phyloP scores from a whole-genome alignment of 176 grass and related monocot genomes.

The Oryza glumipatula region DNA sequence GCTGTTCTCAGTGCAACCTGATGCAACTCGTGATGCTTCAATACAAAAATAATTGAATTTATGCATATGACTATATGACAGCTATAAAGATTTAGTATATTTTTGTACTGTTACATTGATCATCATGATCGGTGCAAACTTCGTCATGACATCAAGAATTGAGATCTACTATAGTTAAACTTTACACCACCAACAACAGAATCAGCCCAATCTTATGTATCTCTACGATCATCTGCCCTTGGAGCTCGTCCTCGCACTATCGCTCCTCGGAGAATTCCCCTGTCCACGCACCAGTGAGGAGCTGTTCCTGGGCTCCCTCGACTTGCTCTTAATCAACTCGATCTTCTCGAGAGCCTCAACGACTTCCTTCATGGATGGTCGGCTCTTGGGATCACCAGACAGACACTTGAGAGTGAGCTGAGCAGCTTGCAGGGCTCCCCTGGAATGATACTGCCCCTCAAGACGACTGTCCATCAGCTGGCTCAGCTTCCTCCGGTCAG shows the following conservation, averaged over 20 bases:
- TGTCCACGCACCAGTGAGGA: slow-evolving; percentile 23
- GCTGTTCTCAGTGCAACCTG: not conserved
- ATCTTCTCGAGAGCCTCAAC: slow-evolving; percentile 74
- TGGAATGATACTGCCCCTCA: slow-evolving; percentile 75
- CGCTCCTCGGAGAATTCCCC: slow-evolving; percentile 29
- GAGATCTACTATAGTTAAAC: slow-evolving; percentile 29
- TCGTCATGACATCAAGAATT: slow-evolving; percentile 46
- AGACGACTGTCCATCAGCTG: slow-evolving; percentile 71
- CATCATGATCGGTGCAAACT: slow-evolving; percentile 35
- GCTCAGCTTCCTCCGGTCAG: slow-evolving; percentile 69
- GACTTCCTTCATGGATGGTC: slow-evolving; percentile 92
- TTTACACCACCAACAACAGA: slow-evolving; percentile 41
- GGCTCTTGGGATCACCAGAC: slow-evolving; percentile 63
- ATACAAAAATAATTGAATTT: slow-evolving; percentile 33
- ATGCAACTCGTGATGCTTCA: slow-evolving; percentile 1
- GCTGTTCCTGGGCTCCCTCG: slow-evolving; percentile 38
- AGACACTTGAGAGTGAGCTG: slow-evolving; percentile 84
- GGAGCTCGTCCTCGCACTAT: slow-evolving; percentile 44
- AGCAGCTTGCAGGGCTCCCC: slow-evolving; percentile 61
- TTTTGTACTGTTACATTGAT: slow-evolving; percentile 31
- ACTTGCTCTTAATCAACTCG: slow-evolving; percentile 58
- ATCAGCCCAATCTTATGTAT: slow-evolving; percentile 28
- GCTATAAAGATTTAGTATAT: not conserved
- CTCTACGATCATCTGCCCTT: slow-evolving; percentile 26
- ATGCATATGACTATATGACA: slow-evolving; percentile 13